Evolutionary conservation across 2,329 filamentous ascomycete species (phyloP).

Genomic region (Fusarium nanum): DNA sequence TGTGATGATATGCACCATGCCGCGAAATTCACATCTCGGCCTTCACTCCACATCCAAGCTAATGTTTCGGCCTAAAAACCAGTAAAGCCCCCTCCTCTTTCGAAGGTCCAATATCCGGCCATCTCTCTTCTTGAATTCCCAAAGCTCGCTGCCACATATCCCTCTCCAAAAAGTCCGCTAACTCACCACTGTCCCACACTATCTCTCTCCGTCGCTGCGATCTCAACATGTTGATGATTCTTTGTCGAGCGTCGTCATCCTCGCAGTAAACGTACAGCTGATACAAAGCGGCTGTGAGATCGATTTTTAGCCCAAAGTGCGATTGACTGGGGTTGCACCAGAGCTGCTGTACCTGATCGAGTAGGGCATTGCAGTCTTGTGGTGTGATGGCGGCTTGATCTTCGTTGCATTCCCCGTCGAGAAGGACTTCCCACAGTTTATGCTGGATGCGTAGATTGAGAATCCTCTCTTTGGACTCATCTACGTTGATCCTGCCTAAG

Average conservation of each 20-base stretch:
- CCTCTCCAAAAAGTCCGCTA: constrained; percentile 9
- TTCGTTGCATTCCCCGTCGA: not conserved
- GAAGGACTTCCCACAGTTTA: constrained; percentile 6
- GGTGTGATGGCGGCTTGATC: not conserved
- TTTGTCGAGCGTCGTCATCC: not conserved
- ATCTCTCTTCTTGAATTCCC: not conserved
- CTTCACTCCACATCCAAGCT: fast-evolving
- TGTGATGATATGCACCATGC: fast-evolving
- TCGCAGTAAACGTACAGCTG: constrained; percentile 16
- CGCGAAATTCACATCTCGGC: fast-evolving
- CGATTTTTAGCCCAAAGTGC: constrained; percentile 11
- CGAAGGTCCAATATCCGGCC: constrained; percentile 18
- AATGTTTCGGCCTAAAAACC: constrained; percentile 3
- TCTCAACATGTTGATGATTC: not conserved
- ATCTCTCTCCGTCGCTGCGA: constrained; percentile 9
- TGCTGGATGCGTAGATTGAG: constrained; percentile 13
- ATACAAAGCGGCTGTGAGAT: constrained; percentile 3
- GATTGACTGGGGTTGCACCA: constrained; percentile 7
- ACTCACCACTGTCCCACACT: not conserved
- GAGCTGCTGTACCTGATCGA: constrained; percentile 3
- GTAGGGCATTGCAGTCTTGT: not conserved
- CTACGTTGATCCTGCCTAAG: fast-evolving
- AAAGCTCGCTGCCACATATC: not conserved
- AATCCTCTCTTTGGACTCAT: not conserved
- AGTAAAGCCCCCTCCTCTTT: not conserved